phyloP scores from a whole-genome alignment of 2,329 filamentous ascomycete genomes.

The Ilyonectria destructans region DNA sequence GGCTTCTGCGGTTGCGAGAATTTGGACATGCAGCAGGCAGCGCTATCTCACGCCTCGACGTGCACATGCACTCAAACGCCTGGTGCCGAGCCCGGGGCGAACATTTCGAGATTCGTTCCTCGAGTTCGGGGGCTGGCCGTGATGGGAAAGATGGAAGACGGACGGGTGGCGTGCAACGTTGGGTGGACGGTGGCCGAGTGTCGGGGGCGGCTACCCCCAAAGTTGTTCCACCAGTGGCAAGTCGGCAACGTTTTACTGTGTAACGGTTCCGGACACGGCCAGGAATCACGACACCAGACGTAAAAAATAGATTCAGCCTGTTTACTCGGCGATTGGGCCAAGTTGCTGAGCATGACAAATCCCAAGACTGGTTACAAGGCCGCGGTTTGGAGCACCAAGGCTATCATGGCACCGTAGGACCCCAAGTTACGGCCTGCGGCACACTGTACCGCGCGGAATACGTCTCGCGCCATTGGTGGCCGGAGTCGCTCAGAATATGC shows the following conservation, averaged over 20 bases:
- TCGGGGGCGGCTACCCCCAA: slow-evolving; percentile 40
- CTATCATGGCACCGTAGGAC: not conserved
- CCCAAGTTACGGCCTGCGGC: not conserved
- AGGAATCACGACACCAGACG: not conserved
- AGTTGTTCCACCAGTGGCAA: slow-evolving; percentile 45
- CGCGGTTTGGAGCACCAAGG: not conserved
- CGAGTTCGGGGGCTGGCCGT: slow-evolving; percentile 25
- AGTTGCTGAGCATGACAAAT: slow-evolving; percentile 1
- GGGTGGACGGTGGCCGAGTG: slow-evolving; percentile 34
- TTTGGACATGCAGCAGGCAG: not conserved
- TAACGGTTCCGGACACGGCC: not conserved
- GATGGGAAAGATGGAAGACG: slow-evolving; percentile 1
- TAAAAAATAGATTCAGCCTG: not conserved
- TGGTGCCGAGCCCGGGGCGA: not conserved
- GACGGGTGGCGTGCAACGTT: slow-evolving; percentile 22
- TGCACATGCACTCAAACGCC: not conserved
- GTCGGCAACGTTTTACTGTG: slow-evolving; percentile 16
- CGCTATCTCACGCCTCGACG: not conserved
- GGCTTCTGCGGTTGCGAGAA: not conserved
- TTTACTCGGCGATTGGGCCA: not conserved
- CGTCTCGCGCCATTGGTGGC: slow-evolving; percentile 16
- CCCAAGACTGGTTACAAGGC: not conserved
- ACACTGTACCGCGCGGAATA: slow-evolving; percentile 21
- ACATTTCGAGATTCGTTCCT: slow-evolving; percentile 14
- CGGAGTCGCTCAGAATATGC: slow-evolving; percentile 7